These are phyloP conservation scores for Cercophora sp. DNA, from an alignment of 495 filamentous ascomycete genomes.

Conservation along the genomic window DNA sequence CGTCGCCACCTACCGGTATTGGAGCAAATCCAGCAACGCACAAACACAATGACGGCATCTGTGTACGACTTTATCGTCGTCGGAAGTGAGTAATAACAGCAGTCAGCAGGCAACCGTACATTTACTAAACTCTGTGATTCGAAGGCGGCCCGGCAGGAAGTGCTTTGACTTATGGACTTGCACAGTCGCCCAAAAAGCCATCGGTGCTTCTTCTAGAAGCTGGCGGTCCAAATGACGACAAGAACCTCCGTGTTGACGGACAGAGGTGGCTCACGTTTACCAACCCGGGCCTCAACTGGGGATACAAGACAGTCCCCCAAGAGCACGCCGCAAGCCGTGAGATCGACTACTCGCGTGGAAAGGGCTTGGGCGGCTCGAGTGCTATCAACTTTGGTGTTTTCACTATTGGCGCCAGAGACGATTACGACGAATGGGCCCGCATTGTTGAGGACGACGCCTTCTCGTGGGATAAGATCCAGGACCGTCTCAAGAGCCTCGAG, in stretches of 20 bases:
- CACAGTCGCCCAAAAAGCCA: conserved; percentile 40
- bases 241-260: conserved; percentile 43
- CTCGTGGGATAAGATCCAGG: conserved; percentile 45
- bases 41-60: conserved; percentile 12
- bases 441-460: conserved; percentile 43
- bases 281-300: conserved; percentile 51
- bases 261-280: conserved; percentile 51
- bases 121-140: too few relatives aligned
- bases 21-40: too few relatives aligned
- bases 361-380: conserved; percentile 56
- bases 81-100: too few relatives aligned
- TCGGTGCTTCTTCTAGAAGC: conserved; percentile 57
- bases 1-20: too few relatives aligned
- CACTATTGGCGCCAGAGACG: conserved; percentile 52
- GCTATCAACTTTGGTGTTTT: conserved; percentile 63
- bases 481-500: conserved; percentile 50
- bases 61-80: conserved; percentile 54
- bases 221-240: conserved; percentile 47
- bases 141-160: conserved; percentile 59
- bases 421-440: conserved; percentile 55
- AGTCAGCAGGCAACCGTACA: too few relatives aligned
- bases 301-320: conserved; percentile 58
- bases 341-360: conserved; percentile 56
- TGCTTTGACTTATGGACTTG: conserved; percentile 44
- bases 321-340: conserved; percentile 44